Conservation (phyloP, 2,329 filamentous ascomycete species). For the Claviceps cyperi region DNA sequence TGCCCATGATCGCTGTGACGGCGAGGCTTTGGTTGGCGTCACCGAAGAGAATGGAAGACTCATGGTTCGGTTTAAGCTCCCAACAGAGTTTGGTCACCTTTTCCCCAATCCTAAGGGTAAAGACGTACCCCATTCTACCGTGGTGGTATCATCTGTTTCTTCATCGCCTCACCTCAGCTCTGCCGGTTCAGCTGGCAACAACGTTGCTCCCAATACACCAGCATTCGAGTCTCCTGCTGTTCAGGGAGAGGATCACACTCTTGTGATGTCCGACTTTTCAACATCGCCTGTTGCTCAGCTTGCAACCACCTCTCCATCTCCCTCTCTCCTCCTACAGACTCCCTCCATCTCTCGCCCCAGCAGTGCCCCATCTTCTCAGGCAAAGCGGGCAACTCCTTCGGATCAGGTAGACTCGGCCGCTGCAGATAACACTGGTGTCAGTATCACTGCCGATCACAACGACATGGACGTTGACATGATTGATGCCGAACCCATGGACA, state of each 20-base stretch:
- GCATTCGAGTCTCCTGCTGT: neutral
- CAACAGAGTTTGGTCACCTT: conserved; percentile 15
- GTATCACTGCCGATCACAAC: neutral
- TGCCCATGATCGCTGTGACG: conserved; percentile 13
- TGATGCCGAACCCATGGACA: no score
- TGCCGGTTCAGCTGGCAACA: neutral
- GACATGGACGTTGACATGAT: no score
- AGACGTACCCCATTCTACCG: conserved; percentile 13
- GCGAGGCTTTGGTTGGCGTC: conserved; percentile 18
- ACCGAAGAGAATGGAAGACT: conserved; percentile 16
- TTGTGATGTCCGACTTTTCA: conserved; percentile 1
- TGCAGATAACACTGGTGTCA: neutral
- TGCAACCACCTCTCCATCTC: neutral
- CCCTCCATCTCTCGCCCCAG: neutral
- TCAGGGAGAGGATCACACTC: conserved; percentile 1
- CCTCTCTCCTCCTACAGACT: neutral
- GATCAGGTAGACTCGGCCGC: neutral
- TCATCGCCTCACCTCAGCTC: conserved; percentile 12
- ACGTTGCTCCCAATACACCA: neutral
- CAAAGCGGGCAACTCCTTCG: neutral
- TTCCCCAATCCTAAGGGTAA: conserved; percentile 17
- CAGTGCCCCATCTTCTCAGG: neutral
- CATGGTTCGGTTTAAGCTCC: conserved; percentile 25
- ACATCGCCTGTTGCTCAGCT: neutral
- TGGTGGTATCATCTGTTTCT: conserved; percentile 12